Evolutionary conservation across 495 filamentous ascomycete genomes (phyloP), one percentile per base, ranked within the genome.

Genomic region (Pseudotulostoma volvatum): DNA sequence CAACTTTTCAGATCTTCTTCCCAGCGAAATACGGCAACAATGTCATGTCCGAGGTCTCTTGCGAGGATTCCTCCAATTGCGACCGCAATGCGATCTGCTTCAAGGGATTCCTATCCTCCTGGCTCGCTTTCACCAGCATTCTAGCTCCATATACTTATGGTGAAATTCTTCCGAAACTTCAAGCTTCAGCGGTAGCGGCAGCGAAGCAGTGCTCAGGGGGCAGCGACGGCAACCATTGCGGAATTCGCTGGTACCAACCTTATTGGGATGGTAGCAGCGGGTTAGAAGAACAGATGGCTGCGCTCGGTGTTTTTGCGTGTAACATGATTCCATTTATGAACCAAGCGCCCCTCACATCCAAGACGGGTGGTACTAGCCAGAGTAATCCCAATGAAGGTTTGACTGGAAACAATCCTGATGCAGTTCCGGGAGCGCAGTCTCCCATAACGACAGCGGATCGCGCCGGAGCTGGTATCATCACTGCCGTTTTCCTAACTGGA

Each of bases 41-140:
- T 18, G 64, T 77, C 46, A 73, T 81, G 50, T 65, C 67, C 35
- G 84, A 90, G 52, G 62, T 74, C n/a, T 71, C 76, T 13, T 92
- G 84, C 58, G 84, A 88, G 52, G 54, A 70, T 1, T 55, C 54
- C 20, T 51, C 61, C 34, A 60, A 48, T 0, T 85, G 82, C 56
- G 68, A 85, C 48, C 50, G 70, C 38, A 81, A 88, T 56, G 78
- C 84, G 49, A 73, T 76, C 36, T 73, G 74, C 17, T 90, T 92
- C 70, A 88, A 88, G 51, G 81, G 79, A 3, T 80, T 84, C 45
- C 63, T 85, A 5, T 62, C 77, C 4, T 70, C 77, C 4, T 88
- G 82, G 79, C 71, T 93, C 60, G 74, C 78, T 1, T 67, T 73
- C 4, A 73, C 76, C 3, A 74, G 75, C 0, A 74, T 84, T 41